phyloP scores from a whole-genome alignment of 1,284 basidiomycete species.

The Malassezia brasiliensis region DNA sequence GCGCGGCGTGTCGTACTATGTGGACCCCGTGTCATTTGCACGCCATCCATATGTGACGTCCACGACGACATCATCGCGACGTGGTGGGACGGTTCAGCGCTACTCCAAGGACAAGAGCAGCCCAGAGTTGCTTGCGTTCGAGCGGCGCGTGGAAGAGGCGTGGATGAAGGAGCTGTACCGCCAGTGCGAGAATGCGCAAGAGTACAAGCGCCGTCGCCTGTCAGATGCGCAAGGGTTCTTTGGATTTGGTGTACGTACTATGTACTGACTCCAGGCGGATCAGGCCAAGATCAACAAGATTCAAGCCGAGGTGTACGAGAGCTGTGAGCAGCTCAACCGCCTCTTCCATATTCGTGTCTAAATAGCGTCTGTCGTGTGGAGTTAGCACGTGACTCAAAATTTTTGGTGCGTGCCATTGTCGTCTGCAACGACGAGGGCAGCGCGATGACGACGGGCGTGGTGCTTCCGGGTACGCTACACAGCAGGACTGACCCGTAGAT shows the following conservation, averaged over 20 bases:
- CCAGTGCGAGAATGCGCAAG: slow-evolving; percentile 17
- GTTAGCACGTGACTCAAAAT: slow-evolving; percentile 12
- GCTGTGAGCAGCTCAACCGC: slow-evolving; percentile 38
- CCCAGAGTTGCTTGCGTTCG: slow-evolving; percentile 21
- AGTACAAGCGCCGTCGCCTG: slow-evolving; percentile 12
- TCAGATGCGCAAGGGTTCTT: slow-evolving; percentile 17
- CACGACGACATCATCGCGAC: slow-evolving; percentile 22
- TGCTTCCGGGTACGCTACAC: not conserved
- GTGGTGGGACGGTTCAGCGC: slow-evolving; percentile 12
- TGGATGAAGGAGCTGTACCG: slow-evolving; percentile 20
- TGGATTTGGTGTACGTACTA: slow-evolving; percentile 14
- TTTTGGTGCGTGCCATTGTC: not conserved
- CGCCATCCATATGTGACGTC: slow-evolving; percentile 56
- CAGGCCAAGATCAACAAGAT: slow-evolving; percentile 32
- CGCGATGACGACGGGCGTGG: not conserved
- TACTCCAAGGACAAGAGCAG: slow-evolving; percentile 26
- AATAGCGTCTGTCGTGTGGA: not conserved
- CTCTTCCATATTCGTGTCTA: slow-evolving; percentile 18
- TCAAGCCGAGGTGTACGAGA: slow-evolving; percentile 31
- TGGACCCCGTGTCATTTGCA: slow-evolving; percentile 69
- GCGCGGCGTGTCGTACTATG: slow-evolving; percentile 70
- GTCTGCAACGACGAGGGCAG: not conserved
- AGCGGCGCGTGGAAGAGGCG: slow-evolving; percentile 13
- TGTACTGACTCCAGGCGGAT: slow-evolving; percentile 23
- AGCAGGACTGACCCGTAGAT: slow-evolving; percentile 16